Evolutionary conservation across 306 rosid species (phyloP).

Genomic region (Carpinus viminea): DNA sequence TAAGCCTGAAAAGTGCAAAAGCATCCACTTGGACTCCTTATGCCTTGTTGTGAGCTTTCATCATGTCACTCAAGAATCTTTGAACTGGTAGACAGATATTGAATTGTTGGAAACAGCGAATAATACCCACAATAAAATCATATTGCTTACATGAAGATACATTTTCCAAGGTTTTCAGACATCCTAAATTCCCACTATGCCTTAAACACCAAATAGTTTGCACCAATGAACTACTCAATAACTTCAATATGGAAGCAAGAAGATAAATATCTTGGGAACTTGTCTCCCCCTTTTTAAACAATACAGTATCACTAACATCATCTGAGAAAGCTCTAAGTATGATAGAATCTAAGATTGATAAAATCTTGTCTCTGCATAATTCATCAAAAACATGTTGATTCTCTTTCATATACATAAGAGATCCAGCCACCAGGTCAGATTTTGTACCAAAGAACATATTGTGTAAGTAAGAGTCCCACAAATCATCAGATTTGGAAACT

Average conservation of each 20-base stretch:
- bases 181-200: conserved; percentile 36
- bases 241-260: conserved; percentile 72
- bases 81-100: conserved; percentile 60
- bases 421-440: conserved; percentile 50
- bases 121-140: conserved; percentile 47
- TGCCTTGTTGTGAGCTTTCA: conserved; percentile 47
- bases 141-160: conserved; percentile 48
- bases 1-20: conserved; percentile 77
- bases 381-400: conserved; percentile 39
- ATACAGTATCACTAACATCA: conserved; percentile 31
- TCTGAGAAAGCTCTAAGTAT: conserved; percentile 43
- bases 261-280: conserved; percentile 59
- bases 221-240: conserved; percentile 66
- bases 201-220: conserved; percentile 53
- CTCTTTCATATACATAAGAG: conserved; percentile 45
- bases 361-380: conserved; percentile 39
- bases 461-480: conserved; percentile 37
- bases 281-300: conserved; percentile 32
- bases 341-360: conserved; percentile 47
- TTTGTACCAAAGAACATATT: conserved; percentile 38
- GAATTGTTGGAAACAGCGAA: conserved; percentile 52
- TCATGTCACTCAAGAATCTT: conserved; percentile 41
- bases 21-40: conserved; percentile 64
- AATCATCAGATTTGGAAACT: conserved; percentile 38
- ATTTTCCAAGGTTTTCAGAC: conserved; percentile 44